These are phyloP conservation scores for Rhizophlyctis rosea DNA, from an alignment of 192 early-diverging fungal genomes.

Conservation along the genomic window DNA sequence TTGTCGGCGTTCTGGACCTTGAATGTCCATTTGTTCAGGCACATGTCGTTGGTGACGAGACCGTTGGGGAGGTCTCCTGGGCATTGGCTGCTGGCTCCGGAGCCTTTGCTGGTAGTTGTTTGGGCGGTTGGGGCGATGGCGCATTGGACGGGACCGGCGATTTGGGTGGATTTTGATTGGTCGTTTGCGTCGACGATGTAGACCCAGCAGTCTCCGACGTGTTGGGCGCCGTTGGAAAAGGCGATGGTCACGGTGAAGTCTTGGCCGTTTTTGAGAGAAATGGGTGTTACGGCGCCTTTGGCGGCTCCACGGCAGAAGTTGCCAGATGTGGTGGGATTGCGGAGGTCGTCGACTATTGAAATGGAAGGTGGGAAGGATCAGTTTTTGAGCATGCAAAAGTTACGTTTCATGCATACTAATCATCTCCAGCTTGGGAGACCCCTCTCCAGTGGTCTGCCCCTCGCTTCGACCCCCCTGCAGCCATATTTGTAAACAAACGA, in stretches of 20 bases:
- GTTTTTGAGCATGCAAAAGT: no score
- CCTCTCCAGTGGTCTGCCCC: no score
- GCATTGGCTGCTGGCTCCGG: constrained; percentile 20
- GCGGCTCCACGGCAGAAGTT: constrained; percentile 23
- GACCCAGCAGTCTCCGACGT: constrained; percentile 36
- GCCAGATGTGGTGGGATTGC: constrained; percentile 12
- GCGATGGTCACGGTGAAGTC: constrained; percentile 29
- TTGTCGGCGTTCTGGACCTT: constrained; percentile 29
- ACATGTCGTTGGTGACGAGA: constrained; percentile 41
- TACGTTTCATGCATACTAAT: no score
- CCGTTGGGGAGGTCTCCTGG: constrained; percentile 17
- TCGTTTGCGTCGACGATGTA: constrained; percentile 32
- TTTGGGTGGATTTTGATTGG: constrained; percentile 12
- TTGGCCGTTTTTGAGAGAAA: constrained; percentile 24
- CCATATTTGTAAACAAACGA: no score
- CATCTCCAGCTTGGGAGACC: no score
- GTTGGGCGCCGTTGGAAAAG: constrained; percentile 32
- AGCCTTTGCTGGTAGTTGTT: constrained; percentile 19
- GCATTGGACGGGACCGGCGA: constrained; percentile 21
- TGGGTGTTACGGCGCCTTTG: background rate
- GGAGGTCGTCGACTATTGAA: constrained; percentile 22
- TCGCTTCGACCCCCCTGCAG: no score
- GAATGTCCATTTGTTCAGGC: constrained; percentile 39
- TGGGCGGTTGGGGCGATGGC: constrained; percentile 24
- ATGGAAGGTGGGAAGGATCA: no score